Conservation (phyloP, 495 filamentous ascomycete genomes). For the Aspergillus carlsbadensis region DNA sequence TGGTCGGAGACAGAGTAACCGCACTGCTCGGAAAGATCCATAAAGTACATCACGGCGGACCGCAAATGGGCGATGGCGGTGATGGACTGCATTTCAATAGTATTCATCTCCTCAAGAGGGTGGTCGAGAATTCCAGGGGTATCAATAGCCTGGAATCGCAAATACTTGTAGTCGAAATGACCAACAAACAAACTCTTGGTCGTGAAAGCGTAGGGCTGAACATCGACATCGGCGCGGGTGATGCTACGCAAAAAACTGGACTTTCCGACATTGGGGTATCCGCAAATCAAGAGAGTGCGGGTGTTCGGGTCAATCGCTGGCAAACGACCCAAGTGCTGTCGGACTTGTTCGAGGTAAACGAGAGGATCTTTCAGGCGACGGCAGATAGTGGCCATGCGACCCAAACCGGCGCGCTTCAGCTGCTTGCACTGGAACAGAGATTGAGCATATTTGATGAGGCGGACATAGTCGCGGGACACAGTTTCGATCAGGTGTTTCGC, state of each 20-base stretch:
- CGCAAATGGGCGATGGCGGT: slow-evolving; percentile 96
- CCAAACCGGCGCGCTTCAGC: slow-evolving; percentile 83
- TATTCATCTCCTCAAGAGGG: slow-evolving; percentile 99
- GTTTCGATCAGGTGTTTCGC: slow-evolving; percentile 96
- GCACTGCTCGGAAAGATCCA: slow-evolving; percentile 97
- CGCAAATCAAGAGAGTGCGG: slow-evolving; percentile 89
- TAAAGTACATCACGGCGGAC: slow-evolving; percentile 94
- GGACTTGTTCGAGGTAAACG: slow-evolving; percentile 93
- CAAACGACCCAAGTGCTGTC: slow-evolving; percentile 94
- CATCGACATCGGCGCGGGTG: slow-evolving; percentile 92
- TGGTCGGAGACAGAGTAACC: slow-evolving; percentile 92
- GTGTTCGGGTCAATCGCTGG: slow-evolving; percentile 98
- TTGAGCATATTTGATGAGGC: slow-evolving; percentile 92
- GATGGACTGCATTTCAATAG: slow-evolving; percentile 98
- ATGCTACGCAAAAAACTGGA: slow-evolving; percentile 90
- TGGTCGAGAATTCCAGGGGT: slow-evolving; percentile 96
- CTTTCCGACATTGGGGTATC: slow-evolving; percentile 98
- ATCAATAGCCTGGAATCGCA: slow-evolving; percentile 87
- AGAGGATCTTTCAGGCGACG: slow-evolving; percentile 91
- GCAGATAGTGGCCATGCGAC: slow-evolving; percentile 95
- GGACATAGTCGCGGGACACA: slow-evolving; percentile 90
- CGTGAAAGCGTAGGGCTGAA: slow-evolving; percentile 98
- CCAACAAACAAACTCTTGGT: slow-evolving; percentile 97
- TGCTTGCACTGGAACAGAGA: slow-evolving; percentile 95
- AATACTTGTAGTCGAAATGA: slow-evolving; percentile 98